These are phyloP conservation scores for Penicillium sp. DNA, from an alignment of 2,329 filamentous ascomycete species.

Conservation along the genomic window DNA sequence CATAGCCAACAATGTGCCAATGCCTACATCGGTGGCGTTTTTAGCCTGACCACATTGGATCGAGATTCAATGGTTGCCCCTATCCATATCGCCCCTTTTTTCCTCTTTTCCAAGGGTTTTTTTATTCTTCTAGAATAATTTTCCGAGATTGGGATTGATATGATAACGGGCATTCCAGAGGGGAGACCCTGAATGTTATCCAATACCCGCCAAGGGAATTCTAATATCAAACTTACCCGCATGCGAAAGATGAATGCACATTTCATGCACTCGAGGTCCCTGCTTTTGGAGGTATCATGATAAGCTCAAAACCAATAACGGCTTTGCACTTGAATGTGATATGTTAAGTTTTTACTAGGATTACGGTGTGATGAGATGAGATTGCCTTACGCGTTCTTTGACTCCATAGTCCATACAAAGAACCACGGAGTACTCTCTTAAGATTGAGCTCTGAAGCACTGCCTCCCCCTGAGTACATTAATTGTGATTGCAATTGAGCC, in stretches of 20 bases:
- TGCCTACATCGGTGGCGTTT: constrained; percentile 29
- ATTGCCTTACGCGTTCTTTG: constrained; percentile 10
- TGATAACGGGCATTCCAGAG: constrained; percentile 24
- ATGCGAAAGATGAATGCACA: constrained; percentile 11
- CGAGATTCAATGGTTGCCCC: constrained; percentile 12
- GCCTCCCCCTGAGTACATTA: constrained; percentile 3
- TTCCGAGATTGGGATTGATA: constrained; percentile 14
- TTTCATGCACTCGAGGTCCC: constrained; percentile 4
- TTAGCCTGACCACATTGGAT: constrained; percentile 14
- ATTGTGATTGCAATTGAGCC: not conserved
- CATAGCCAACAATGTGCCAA: constrained; percentile 18
- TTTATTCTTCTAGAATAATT: constrained; percentile 3
- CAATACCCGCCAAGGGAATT: constrained; percentile 8
- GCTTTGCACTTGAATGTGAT: constrained; percentile 17
- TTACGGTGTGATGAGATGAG: constrained; percentile 6
- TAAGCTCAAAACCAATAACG: constrained; percentile 21
- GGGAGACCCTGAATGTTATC: constrained; percentile 10
- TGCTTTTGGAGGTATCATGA: constrained; percentile 14
- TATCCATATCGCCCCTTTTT: constrained; percentile 13
- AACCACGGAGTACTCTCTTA: too few species aligned
- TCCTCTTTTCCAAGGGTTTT: not conserved
- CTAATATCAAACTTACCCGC: constrained; percentile 14
- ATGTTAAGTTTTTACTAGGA: constrained; percentile 20
- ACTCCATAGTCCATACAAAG: not conserved
- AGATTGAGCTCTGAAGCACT: not conserved